phyloP scores from a whole-genome alignment of 345 rosid species.

The Leavenworthia alabamica region DNA sequence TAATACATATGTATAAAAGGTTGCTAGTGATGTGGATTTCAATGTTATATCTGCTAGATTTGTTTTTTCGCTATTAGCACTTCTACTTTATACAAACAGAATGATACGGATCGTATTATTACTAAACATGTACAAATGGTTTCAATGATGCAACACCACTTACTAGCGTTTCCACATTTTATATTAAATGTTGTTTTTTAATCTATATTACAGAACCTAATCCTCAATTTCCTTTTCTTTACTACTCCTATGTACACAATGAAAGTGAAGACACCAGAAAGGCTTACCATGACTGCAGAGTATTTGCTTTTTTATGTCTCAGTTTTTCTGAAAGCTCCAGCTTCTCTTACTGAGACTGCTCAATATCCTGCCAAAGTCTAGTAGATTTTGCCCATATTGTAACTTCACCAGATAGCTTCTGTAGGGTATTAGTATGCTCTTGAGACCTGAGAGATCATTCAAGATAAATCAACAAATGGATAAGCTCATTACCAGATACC shows the following conservation, averaged over 20 bases:
- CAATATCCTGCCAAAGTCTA: constrained; percentile 61
- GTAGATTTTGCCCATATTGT: constrained; percentile 41
- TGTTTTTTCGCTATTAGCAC: neutral
- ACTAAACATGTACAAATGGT: constrained; percentile 13
- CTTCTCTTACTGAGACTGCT: constrained; percentile 48
- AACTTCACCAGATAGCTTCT: constrained; percentile 66
- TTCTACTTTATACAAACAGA: neutral
- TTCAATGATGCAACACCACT: constrained; percentile 5
- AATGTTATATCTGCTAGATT: neutral
- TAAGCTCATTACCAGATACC: neutral
- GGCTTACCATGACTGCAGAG: neutral
- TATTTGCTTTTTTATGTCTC: constrained; percentile 7
- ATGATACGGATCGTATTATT: neutral
- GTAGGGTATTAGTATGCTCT: constrained; percentile 70
- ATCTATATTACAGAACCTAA: constrained; percentile 20
- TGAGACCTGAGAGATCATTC: constrained; percentile 55
- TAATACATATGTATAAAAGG: constrained; percentile 15
- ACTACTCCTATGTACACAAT: constrained; percentile 11
- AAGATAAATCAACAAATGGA: constrained; percentile 3
- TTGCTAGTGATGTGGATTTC: neutral
- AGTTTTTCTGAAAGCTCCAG: constrained; percentile 51
- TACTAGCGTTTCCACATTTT: constrained; percentile 5
- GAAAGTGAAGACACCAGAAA: neutral
- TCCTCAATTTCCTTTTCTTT: constrained; percentile 11
- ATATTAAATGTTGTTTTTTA: neutral